Evolutionary conservation across 768 basidiomycete species (phyloP), one percentile per base, ranked within the genome.

Genomic region (Lactarius trivialis): DNA sequence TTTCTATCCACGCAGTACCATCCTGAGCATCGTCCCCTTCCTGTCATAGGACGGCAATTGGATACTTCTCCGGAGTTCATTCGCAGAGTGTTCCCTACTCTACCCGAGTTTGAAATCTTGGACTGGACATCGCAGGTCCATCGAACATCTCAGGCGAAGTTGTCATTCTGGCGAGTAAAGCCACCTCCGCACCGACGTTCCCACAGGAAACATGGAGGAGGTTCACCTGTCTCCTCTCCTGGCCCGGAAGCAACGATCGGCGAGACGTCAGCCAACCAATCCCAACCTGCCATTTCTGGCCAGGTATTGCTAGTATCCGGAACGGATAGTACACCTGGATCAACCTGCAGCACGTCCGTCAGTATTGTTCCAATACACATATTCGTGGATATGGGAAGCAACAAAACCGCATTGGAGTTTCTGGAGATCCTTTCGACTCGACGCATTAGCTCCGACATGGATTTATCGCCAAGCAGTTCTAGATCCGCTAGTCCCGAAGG

Each of bases 381-480:
- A n/a, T 91, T 92, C 69, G 56, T 90, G 30, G 91, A 95, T 70
- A 74, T 91, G 51, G 79, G 73, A 36, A 70, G 76, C 58, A 66
- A 78, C 21, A 66, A 82, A 55, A 69, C 71, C 62, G 73, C 78
- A 50, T 69, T 82, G 36, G 69, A 72, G 0, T 88, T 88, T 64
- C 41, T 87, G 48, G 76, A 82, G 9, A 78, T 81, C 15, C 41
- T 80, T 37, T 65, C 71, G n/a, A 70, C 21, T 15, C 33, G 17
- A 28, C 49, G 24, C 30, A 57, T 9, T 5, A 52, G 24, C n/a
- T 36, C 28, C 26, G 41, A 49, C 39, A 39, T 15, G 33, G n/a
- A 21, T 14, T 33, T 41, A 15, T 39, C 17, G 14, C 34, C 39
- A 39, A 60, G 51, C 30, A 17, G 19, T 45, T 55, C 51, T 36